Evolutionary conservation across 257 asterid species (phyloP).

Genomic region (Rhazya stricta): DNA sequence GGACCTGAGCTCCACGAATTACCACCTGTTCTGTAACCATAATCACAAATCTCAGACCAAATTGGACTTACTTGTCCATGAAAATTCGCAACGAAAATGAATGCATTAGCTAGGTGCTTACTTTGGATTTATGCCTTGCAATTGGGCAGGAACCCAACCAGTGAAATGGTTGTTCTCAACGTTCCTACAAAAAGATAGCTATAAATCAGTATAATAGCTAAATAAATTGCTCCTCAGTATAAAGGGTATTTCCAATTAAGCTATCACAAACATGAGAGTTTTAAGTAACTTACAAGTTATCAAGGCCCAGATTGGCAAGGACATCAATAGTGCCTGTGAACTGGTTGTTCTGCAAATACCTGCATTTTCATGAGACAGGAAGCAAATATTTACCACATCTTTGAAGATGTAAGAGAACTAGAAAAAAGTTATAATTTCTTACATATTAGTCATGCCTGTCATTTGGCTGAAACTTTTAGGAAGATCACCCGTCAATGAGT

Average conservation of each 20-base stretch:
- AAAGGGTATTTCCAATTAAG: constrained; percentile 10
- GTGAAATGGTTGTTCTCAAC: constrained; percentile 82
- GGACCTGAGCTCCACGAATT: constrained; percentile 71
- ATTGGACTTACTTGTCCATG: not conserved
- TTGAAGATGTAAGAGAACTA: not conserved
- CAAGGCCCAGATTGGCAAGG: constrained; percentile 84
- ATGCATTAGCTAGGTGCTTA: constrained; percentile 32
- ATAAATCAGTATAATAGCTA: constrained; percentile 13
- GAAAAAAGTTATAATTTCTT: constrained; percentile 25
- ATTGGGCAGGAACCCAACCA: constrained; percentile 78
- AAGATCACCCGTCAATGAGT: constrained; percentile 66
- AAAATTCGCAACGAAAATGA: not conserved
- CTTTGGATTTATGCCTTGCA: constrained; percentile 63
- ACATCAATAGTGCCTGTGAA: constrained; percentile 82
- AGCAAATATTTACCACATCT: constrained; percentile 7
- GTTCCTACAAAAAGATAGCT: constrained; percentile 36
- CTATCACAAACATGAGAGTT: not conserved
- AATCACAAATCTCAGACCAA: constrained; percentile 15
- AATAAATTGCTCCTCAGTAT: not conserved
- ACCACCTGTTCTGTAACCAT: constrained; percentile 52
- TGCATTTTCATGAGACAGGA: constrained; percentile 28
- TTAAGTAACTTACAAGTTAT: constrained; percentile 54
- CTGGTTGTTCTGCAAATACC: constrained; percentile 92
- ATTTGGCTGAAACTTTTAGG: constrained; percentile 65
- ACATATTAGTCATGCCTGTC: constrained; percentile 56